Evolutionary conservation across 768 basidiomycete species (phyloP), one percentile per base, ranked within the genome.

Genomic region (Lactarius indigo): DNA sequence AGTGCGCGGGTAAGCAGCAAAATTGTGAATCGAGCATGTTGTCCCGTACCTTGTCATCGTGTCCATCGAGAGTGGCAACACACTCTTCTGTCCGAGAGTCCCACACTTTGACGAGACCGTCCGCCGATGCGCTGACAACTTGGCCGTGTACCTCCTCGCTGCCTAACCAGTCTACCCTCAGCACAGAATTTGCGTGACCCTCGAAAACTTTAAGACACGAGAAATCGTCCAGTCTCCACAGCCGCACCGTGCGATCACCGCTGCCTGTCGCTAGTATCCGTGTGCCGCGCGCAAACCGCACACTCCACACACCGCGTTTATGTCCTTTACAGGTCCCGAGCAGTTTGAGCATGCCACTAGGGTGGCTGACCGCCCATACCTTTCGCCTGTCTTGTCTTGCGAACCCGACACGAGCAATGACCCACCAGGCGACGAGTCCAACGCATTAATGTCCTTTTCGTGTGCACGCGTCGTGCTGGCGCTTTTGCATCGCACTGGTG

Each of bases 371-470:
- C 64, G 86, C 84, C 76, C 89, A 99, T 20, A 99, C 78, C 74
- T 98, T 98, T 98, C 63, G 92, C 94, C 15, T n/a, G 92, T 93
- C 65, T 91, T 90, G 77, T 99, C 97, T 75, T 98, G 97, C 23
- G 95, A 97, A 26, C 94, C 97, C 3, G 96, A 96, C 10, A 88
- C 96, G 55, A 98, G 84, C 64, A 96, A 77, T 66, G 82, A 83
- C 75, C 97, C 93, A 74, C 96, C 93, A 6, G 94, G 95, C 3
- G 96, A 82, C 18, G 98, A 81, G 75, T 98, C 97, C 47, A 99
- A 83, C 64, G 95, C 87, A 76, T 99, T 99, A 79, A 99, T 98
- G 77, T 98, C 97, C 79, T 98, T 98, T 63, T 98, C 97, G 77
- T 98, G 97, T 15, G 95, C 93, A 75, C 90, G 92, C 59, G 89